Evolutionary conservation across 2,329 filamentous ascomycete genomes (phyloP).

Genomic region (Cladophialophora psammophila): DNA sequence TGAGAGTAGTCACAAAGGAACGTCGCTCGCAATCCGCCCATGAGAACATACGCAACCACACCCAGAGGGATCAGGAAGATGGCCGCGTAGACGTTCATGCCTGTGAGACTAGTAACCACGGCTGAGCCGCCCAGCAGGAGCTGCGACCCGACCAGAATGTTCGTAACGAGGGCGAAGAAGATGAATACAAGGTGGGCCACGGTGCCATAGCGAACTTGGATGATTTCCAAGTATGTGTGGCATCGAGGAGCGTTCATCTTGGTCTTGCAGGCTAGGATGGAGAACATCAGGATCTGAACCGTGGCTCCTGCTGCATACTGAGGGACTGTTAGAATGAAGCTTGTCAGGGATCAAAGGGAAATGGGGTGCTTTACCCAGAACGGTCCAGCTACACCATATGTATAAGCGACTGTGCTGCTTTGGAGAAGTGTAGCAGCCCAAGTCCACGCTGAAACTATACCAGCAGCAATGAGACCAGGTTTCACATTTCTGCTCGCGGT

Average conservation of each 20-base stretch:
- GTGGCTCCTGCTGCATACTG: conserved; percentile 75
- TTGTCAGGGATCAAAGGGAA: background rate
- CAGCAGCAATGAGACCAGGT: conserved; percentile 83
- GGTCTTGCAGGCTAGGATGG: conserved; percentile 69
- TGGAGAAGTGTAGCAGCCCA: conserved; percentile 66
- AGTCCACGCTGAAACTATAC: conserved; percentile 83
- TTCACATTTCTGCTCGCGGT: conserved; percentile 88
- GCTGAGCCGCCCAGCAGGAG: conserved; percentile 55
- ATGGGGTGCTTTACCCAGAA: conserved; percentile 56
- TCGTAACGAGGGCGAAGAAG: conserved; percentile 80
- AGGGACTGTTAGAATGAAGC: conserved; percentile 56
- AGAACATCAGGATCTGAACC: conserved; percentile 86
- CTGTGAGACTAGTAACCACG: conserved; percentile 67
- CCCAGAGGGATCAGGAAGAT: conserved; percentile 83
- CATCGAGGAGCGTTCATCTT: conserved; percentile 36
- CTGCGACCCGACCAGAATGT: conserved; percentile 76
- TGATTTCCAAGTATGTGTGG: conserved; percentile 76
- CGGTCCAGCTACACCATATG: conserved; percentile 72
- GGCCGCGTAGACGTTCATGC: conserved; percentile 78
- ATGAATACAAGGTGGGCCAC: conserved; percentile 80
- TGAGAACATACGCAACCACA: conserved; percentile 78
- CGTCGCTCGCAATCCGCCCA: conserved; percentile 64
- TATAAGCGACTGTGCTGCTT: conserved; percentile 78
- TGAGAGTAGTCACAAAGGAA: conserved; percentile 85
- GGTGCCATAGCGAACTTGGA: conserved; percentile 78